Base-by-base conservation (phyloP, 306 rosid species). In the Castanopsis chinensis region DNA sequence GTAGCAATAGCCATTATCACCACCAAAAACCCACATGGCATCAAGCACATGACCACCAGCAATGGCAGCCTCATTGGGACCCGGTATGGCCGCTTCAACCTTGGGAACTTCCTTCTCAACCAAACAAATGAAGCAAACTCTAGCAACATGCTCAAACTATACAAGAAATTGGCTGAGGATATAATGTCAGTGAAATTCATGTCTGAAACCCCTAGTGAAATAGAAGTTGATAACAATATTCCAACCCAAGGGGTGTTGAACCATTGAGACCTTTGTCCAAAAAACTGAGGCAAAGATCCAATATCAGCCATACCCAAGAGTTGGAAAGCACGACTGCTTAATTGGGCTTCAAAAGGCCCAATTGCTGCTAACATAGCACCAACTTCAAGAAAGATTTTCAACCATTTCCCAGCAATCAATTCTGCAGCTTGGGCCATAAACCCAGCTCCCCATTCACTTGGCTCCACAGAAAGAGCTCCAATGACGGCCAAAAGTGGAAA, bases 211-310 rank as follows among this genome's bases (percentile, higher is more conserved):
- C 28, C 80, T 30, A 87, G 59, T 6, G 90, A 32, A 69, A 90
- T 72, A 65, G 60, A 0, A 2, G 90, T 76, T 1, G 92, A 84
- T 1, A 85, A 0, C 79, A 88, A 11, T 54, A 92, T 92, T 12
- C 92, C 97, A 23, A 89, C 77, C 92, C 91, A 90, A 9, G 97
- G 97, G 1, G 97, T 92, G 72, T 71, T 21, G 81, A 90, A 92
- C 82, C 77, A 65, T 43, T 74, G 71, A 1, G 90, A 85, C n/a
- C 87, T 69, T 11, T 57, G 28, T 0, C 82, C 88, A 5, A 83
- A 90, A 72, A 82, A 4, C 71, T 19, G 41, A 0, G 94, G 97
- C 3, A 92, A 28, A 30, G 86, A 71, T 5, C 97, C 94, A 6
- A 90, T 74, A 9, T 88, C 94, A 0, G 90, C 90, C 97, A 92